Base-by-base conservation (phyloP, 176 grass and related monocot species). In the Oryza meridionalis region DNA sequence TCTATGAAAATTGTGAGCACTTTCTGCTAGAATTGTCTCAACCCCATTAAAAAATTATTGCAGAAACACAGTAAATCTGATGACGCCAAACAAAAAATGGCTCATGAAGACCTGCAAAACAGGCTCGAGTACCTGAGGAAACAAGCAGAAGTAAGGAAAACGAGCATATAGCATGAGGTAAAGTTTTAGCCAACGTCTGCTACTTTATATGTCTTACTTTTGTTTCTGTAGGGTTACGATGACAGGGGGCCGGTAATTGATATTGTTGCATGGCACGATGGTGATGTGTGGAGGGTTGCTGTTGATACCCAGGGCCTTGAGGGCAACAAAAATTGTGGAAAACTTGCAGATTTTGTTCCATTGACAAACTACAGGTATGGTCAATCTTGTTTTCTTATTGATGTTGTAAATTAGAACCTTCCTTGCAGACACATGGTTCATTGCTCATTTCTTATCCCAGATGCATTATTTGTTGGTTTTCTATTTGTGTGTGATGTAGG, bases 221-320 rank as follows among this genome's bases (percentile, higher is more conserved):
- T 86, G 40, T 87, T 83, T 82, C 81, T 77, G 43, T 73, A 98
- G 96, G 87, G 59, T 80, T 95, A 94, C 73, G 96, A 98, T 93
- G 96, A 98, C 62, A 95, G 63, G 75, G 96, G 96, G 67, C 93
- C 96, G 15, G 84, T 94, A 59, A 92, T 98, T 46, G 96, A 98
- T 83, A 83, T 98, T 89, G 85, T 98, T 87, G 83, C 88, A 78
- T 98, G 96, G 96, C 82, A 98, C 67, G 96, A 98, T 87, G 96
- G 96, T 81, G 92, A 92, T 87, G 87, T 92, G 26, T 98, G 96
- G 96, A 95, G 96, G 82, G 93, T 98, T 88, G 89, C 93, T 90
- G 89, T 98, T 83, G 96, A 98, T 80, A 95, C 96, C 38, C 96
- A 95, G 83, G 78, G 77, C 25, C 89, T 98, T 31, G 96, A 90